Evolutionary conservation across 345 rosid species (phyloP).

Genomic region (Alliaria petiolata): DNA sequence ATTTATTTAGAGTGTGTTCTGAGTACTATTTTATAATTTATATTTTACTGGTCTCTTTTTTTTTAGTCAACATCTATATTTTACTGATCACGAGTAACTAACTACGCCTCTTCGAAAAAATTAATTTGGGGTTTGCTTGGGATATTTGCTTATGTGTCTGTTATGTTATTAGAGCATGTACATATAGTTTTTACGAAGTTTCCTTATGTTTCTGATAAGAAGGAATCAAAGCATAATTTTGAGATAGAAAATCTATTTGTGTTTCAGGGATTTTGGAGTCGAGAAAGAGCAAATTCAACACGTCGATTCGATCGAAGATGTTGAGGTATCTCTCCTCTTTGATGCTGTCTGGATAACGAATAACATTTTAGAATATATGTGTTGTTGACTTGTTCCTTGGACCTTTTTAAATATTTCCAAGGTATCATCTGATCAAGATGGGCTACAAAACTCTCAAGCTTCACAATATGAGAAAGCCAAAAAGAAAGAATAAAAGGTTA

Average conservation of each 20-base stretch:
- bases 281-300: slow-evolving; percentile 3
- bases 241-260: neutral
- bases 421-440: slow-evolving; percentile 17
- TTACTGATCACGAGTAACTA: slow-evolving; percentile 4
- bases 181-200: neutral
- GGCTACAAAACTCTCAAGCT: neutral
- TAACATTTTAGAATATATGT: slow-evolving; percentile 12
- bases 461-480: slow-evolving; percentile 6
- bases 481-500: slow-evolving; percentile 24
- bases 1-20: too few relatives aligned
- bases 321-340: slow-evolving; percentile 23
- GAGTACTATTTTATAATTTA: neutral
- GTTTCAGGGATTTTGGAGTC: slow-evolving; percentile 6
- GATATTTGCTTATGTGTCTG: neutral
- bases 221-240: slow-evolving; percentile 18
- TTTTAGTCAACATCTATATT: too few relatives aligned
- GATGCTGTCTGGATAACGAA: slow-evolving; percentile 26
- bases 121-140: neutral
- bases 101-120: neutral
- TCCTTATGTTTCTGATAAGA: slow-evolving; percentile 5
- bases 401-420: slow-evolving; percentile 14
- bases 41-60: too few relatives aligned
- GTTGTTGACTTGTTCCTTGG: slow-evolving; percentile 12
- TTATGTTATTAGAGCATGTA: neutral
- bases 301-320: slow-evolving; percentile 7